Base-by-base conservation (phyloP, 805 yeast species). In the Zygosaccharomyces rouxii region DNA sequence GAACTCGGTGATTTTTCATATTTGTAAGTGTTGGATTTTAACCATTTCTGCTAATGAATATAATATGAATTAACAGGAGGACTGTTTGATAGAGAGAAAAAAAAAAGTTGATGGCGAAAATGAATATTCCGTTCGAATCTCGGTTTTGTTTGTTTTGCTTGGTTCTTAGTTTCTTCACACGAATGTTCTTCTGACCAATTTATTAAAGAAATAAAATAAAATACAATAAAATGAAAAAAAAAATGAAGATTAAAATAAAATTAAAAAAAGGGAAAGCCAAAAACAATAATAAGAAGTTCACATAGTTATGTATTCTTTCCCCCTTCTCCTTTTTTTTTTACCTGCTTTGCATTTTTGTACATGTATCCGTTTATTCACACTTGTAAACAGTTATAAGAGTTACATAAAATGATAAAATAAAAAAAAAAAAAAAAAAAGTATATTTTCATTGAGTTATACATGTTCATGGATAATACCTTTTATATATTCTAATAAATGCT, bases 401-500 rank as follows among this genome's bases (percentile, higher is more conserved):
- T 25, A 37, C 16, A 5, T 37, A 25, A 30, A 30, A 30, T 10
- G 35, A 30, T 30, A 30, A 25, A 9, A 11, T 9, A 10, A 25
- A 25, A 9, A 25, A 9, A 11, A 25, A 10, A 25, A 25, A 9
- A 25, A 25, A 25, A 11, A 11, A 25, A 11, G 28, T 33, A 33
- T 16, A 33, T 33, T 11, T 33, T 33, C 3, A 33, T 11, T 33
- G 14, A 16, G 37, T 33, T 16, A 33, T 33, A 55, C 25, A 45
- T 55, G 54, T 9, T 55, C 54, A 40, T 62, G 61, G 7, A 67
- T 38, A 18, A 62, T 57, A 1, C 51, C 42, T 48, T 62, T 64
- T 14, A 70, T 52, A 52, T 56, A 77, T 13, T 69, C 75, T 38
- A 83, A 51, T 61, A 89, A 76, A 22, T 85, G 85, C 1, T 76